These are phyloP conservation scores for Colletotrichum phormii DNA, from an alignment of 2,329 filamentous ascomycete species.

Conservation along the genomic window DNA sequence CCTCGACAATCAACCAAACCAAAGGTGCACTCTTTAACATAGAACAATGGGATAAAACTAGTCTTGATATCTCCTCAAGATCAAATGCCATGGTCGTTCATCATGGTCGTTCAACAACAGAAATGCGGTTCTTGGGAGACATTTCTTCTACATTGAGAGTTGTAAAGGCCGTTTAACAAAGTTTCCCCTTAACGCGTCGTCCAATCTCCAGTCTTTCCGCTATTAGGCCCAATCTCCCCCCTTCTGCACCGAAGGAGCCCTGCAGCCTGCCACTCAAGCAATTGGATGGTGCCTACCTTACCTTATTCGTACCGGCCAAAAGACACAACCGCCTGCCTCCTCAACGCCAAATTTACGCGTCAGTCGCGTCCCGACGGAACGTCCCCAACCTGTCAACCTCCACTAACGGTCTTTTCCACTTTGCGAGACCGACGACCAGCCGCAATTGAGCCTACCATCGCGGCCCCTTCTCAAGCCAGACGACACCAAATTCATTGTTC, in stretches of 20 bases:
- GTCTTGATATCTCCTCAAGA: not conserved
- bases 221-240: constrained; percentile 21
- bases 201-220: not conserved
- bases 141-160: not conserved
- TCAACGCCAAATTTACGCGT: constrained; percentile 49
- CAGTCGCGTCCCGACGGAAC: constrained; percentile 41
- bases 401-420: constrained; percentile 14
- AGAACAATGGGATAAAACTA: not conserved
- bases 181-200: not conserved
- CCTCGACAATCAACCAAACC: not conserved
- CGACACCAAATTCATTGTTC: not conserved
- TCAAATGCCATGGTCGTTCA: not conserved
- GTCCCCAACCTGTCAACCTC: constrained; percentile 11
- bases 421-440: constrained; percentile 10
- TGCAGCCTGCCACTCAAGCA: not conserved
- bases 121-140: too few relatives aligned
- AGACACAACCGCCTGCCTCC: constrained; percentile 38
- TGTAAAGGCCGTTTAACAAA: not conserved
- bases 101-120: not conserved
- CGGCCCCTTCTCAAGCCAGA: not conserved
- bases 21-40: not conserved
- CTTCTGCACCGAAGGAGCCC: not conserved
- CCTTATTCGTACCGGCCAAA: not conserved
- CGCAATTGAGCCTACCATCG: not conserved
- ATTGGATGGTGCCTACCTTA: too few relatives aligned